Base-by-base conservation (phyloP, 352 stramenopile species). In the Globisporangium middletonii region DNA sequence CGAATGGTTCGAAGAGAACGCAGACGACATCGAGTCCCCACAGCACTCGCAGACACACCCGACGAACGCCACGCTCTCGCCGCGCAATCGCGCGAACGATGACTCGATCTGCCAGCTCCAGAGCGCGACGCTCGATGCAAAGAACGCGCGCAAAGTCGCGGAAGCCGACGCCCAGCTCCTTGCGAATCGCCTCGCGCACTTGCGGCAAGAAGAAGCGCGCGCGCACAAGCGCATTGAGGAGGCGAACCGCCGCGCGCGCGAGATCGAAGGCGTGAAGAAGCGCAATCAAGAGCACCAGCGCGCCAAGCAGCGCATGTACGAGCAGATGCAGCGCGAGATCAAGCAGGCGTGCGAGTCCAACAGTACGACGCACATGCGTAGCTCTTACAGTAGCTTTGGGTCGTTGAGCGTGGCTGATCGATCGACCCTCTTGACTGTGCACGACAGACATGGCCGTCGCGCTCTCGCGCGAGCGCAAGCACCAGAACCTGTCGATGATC, bases 1-100 rank as follows among this genome's bases (percentile, higher is more conserved):
- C 42, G 77, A 89, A 52, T 89, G 79, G 79, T 89, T 89, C 50
- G 75, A 87, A 64, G 65, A 73, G 55, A 75, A 87, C 23, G 77
- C 76, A 3, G 79, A 89, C 55, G 68, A 82, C 9, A 81, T 89
- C 23, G 79, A 84, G 11, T 6, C 47, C 3, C 60, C 47, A 13
- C 53, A 33, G 37, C 53, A 42, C 8, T 19, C 50, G 1, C 19
- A 35, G 27, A 16, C 50, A 4, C 33, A 38, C 7, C 33, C 33
- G 5, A 9, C 33, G 33, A 38, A 9, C 33, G 15, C 13, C 16
- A 5, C 27, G 4, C 47, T 47, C 19, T 50, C 50, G 18, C 47
- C 60, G 2, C 48, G 55, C 43, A 62, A 41, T 12, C 48, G 46
- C 43, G 50, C 42, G n/a, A 46, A 72, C 18, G 65, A 81, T 11